Conservation (phyloP, 371 early-diverging fungal species). For the Rhizopus delemar region DNA sequence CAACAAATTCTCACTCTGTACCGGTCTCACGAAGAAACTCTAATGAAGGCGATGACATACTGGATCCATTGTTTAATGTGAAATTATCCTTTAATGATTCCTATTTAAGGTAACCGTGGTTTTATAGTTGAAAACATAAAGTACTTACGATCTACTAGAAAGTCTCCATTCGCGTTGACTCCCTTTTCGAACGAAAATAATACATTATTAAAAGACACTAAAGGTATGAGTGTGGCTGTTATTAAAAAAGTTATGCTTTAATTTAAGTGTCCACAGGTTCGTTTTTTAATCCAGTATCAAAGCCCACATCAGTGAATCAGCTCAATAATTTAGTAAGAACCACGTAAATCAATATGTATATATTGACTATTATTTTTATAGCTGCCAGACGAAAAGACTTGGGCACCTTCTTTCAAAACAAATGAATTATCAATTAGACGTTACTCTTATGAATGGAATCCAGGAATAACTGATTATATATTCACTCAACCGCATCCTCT, state of each 20-base stretch:
- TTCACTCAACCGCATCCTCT: no score
- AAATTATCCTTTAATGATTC: constrained; percentile 17
- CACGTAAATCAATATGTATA: no score
- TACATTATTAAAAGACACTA: no score
- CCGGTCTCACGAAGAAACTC: constrained; percentile 46
- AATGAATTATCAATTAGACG: not conserved
- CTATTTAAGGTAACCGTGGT: not conserved
- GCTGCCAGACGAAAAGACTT: no score
- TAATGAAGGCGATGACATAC: constrained; percentile 22
- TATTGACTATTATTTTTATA: no score
- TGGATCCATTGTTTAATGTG: constrained; percentile 8
- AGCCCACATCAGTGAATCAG: no score
- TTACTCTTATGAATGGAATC: constrained; percentile 1
- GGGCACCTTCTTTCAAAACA: not conserved
- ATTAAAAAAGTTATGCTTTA: no score
- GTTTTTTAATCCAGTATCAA: no score
- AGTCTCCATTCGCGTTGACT: constrained; percentile 7
- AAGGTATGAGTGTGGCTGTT: no score
- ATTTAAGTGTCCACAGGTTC: no score
- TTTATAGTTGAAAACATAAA: not conserved
- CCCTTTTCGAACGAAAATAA: no score
- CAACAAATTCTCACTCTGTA: constrained; percentile 29
- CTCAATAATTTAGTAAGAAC: no score
- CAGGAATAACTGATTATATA: not conserved
- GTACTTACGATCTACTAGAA: constrained; percentile 2